A percentile compares a stretch with the other conserved stretches of the same genome.
Conservation (phyloP, 2,329 filamentous ascomycete species). For the Shiraia bambusicola region DNA sequence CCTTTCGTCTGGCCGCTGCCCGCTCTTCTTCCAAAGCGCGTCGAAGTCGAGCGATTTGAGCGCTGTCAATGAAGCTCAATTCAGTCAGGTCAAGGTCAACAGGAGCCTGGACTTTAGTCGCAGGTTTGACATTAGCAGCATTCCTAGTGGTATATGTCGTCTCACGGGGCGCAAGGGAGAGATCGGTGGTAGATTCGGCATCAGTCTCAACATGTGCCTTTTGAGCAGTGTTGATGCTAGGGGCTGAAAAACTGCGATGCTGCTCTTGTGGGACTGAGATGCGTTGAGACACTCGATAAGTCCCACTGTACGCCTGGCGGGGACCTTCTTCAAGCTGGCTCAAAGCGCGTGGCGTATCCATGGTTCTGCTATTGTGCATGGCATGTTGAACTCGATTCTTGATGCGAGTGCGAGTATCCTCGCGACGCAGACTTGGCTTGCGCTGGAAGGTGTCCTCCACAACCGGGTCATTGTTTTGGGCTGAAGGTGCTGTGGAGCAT, state of each 20-base stretch:
- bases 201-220: slow-evolving; percentile 33
- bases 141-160: slow-evolving; percentile 33
- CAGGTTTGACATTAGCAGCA: slow-evolving; percentile 16
- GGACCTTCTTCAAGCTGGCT: slow-evolving; percentile 22
- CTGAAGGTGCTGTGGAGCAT: slow-evolving; percentile 6
- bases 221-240: slow-evolving; percentile 20
- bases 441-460: slow-evolving; percentile 23
- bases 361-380: slow-evolving; percentile 34
- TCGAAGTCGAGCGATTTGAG: slow-evolving; percentile 56
- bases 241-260: slow-evolving; percentile 36
- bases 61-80: slow-evolving; percentile 56
- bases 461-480: slow-evolving; percentile 19
- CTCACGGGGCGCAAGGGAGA: slow-evolving; percentile 39
- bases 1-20: slow-evolving; percentile 42
- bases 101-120: slow-evolving; percentile 30
- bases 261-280: slow-evolving; percentile 16
- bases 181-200: slow-evolving; percentile 44
- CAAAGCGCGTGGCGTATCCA: slow-evolving; percentile 19
- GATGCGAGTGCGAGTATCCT: slow-evolving; percentile 37
- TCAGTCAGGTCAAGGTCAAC: slow-evolving; percentile 49
- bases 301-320: slow-evolving; percentile 28
- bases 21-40: slow-evolving; percentile 59
- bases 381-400: slow-evolving; percentile 38
- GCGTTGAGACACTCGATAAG: slow-evolving; percentile 18
- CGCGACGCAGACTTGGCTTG: slow-evolving; percentile 33